A percentile compares a stretch with the other conserved stretches of the same genome.
These are phyloP conservation scores for Bipolaris oryzae DNA, from an alignment of 2,329 filamentous ascomycete genomes.

Conservation along the genomic window DNA sequence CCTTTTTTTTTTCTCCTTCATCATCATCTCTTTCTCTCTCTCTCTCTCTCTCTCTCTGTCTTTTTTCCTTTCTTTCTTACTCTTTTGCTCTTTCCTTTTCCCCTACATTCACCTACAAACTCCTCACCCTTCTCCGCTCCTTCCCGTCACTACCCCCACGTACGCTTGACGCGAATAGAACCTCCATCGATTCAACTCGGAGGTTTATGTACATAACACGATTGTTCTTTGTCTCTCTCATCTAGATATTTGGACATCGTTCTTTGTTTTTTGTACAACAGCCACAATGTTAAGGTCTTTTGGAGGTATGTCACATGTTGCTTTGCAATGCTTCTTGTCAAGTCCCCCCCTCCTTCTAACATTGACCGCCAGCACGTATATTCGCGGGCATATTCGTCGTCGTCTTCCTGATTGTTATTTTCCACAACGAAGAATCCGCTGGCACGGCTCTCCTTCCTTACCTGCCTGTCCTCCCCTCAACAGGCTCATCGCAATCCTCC, in stretches of 20 bases:
- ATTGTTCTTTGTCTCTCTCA: slow-evolving; percentile 3
- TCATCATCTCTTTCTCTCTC: no score
- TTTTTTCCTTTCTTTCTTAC: background rate
- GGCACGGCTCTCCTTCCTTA: slow-evolving; percentile 31
- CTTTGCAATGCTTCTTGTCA: background rate
- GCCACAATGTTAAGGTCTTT: slow-evolving; percentile 27
- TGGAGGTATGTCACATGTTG: slow-evolving; percentile 22
- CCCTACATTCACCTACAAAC: background rate
- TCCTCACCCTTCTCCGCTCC: background rate
- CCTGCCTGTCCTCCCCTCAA: slow-evolving; percentile 27
- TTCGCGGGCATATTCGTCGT: slow-evolving; percentile 30
- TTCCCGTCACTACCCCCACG: background rate
- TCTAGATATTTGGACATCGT: slow-evolving; percentile 1
- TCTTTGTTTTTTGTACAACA: background rate
- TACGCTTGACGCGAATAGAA: slow-evolving; percentile 5
- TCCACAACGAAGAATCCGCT: slow-evolving; percentile 33
- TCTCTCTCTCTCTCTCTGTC: no score
- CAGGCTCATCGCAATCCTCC: slow-evolving; percentile 18
- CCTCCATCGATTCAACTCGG: slow-evolving; percentile 22
- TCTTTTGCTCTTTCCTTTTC: background rate
- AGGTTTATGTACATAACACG: slow-evolving; percentile 4
- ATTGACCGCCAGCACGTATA: slow-evolving; percentile 22
- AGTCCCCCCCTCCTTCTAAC: slow-evolving; percentile 6
- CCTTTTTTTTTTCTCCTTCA: background rate
- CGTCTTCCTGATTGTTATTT: slow-evolving; percentile 32